These are phyloP conservation scores for Chaetomium sp. DNA, from an alignment of 2,329 filamentous ascomycete species.

Conservation along the genomic window DNA sequence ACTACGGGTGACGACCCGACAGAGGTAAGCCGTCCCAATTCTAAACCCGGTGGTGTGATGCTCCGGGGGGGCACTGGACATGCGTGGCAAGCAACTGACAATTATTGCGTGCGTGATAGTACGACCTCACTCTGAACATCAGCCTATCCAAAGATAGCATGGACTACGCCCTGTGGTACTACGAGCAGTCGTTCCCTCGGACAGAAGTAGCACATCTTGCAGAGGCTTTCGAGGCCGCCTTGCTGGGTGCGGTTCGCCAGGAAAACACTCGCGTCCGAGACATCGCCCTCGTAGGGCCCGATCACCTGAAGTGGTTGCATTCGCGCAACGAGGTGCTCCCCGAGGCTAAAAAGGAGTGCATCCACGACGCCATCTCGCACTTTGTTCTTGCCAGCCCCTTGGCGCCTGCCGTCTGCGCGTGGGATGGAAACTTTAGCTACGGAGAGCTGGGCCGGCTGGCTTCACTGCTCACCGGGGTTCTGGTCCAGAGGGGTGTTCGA, in stretches of 20 bases:
- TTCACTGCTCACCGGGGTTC: slow-evolving; percentile 1
- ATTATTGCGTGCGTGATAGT: slow-evolving; percentile 1
- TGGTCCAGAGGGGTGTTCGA: slow-evolving; percentile 2
- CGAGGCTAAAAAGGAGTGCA: slow-evolving; percentile 1
- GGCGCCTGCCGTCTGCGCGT: slow-evolving; percentile 4
- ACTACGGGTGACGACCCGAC: slow-evolving; percentile 3
- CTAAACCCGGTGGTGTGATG: slow-evolving; percentile 1
- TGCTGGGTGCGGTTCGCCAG: slow-evolving; percentile 4
- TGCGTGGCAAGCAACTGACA: slow-evolving; percentile 1
- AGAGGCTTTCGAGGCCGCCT: slow-evolving; percentile 1
- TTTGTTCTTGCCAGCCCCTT: background rate
- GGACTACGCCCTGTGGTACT: slow-evolving; percentile 6
- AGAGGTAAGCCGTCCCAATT: slow-evolving; percentile 7
- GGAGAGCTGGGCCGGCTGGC: slow-evolving; percentile 5
- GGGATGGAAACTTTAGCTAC: slow-evolving; percentile 5
- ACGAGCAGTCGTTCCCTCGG: slow-evolving; percentile 5
- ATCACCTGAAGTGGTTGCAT: slow-evolving; percentile 4
- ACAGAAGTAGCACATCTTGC: slow-evolving; percentile 1
- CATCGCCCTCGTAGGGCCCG: slow-evolving; percentile 1
- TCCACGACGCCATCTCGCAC: slow-evolving; percentile 6
- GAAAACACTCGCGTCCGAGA: slow-evolving; percentile 1
- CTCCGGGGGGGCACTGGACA: background rate
- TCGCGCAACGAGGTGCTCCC: slow-evolving; percentile 2
- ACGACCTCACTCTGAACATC: slow-evolving; percentile 3
- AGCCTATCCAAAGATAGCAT: slow-evolving; percentile 1